phyloP scores from a whole-genome alignment of 345 rosid genomes.

The Hibiscus tridactylites region DNA sequence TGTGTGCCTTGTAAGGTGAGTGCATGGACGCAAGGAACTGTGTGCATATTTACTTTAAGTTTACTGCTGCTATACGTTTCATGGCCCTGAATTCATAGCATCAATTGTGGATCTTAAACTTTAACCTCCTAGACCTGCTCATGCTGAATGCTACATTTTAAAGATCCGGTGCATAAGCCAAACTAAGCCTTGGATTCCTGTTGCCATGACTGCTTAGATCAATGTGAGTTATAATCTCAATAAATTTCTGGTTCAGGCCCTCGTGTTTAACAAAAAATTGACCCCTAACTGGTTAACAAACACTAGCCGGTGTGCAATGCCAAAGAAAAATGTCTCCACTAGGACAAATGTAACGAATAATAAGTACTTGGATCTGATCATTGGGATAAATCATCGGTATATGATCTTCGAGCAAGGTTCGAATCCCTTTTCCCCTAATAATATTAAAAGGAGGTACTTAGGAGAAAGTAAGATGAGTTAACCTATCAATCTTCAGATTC shows the following conservation, averaged over 20 bases:
- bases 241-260: neutral
- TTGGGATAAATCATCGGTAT: neutral
- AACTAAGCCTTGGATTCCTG: neutral
- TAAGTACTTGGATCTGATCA: neutral
- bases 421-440: neutral
- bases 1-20: too few species aligned
- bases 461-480: neutral
- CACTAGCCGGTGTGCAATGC: too few species aligned
- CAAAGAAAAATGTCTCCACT: neutral
- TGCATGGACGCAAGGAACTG: too few species aligned
- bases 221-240: neutral
- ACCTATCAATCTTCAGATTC: neutral
- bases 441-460: neutral
- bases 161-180: neutral
- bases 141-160: neutral
- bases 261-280: neutral
- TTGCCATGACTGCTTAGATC: neutral
- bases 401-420: neutral
- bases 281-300: neutral
- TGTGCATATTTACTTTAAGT: too few species aligned
- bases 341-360: neutral
- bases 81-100: too few species aligned
- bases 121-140: neutral
- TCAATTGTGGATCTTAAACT: too few species aligned
- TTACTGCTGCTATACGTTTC: too few species aligned